These are phyloP conservation scores for Clathrus columnatus DNA, from an alignment of 768 basidiomycete species.

Conservation along the genomic window DNA sequence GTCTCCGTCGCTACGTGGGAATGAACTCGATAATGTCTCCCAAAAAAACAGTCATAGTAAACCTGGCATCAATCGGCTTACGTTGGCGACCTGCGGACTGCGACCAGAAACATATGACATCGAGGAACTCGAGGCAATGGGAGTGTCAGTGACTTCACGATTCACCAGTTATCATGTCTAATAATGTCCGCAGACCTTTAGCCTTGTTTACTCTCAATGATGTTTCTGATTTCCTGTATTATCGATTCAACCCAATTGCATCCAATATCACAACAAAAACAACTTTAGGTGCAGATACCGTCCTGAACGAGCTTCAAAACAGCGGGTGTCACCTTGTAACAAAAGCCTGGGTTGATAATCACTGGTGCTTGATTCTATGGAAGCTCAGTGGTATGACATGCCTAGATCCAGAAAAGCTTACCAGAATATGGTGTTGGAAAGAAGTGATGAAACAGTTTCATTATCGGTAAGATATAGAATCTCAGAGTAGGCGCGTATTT, in stretches of 20 bases:
- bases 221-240: slow-evolving; percentile 13
- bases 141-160: slow-evolving; percentile 36
- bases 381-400: slow-evolving; percentile 82
- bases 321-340: slow-evolving; percentile 63
- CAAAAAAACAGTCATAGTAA: neutral
- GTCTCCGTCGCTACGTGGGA: neutral
- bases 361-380: slow-evolving; percentile 89
- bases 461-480: slow-evolving; percentile 55
- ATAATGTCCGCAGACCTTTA: slow-evolving; percentile 13
- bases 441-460: slow-evolving; percentile 77
- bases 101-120: slow-evolving; percentile 37
- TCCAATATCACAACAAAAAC: neutral
- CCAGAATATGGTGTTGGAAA: slow-evolving; percentile 70
- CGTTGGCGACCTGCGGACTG: slow-evolving; percentile 41
- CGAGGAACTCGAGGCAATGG: slow-evolving; percentile 39
- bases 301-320: slow-evolving; percentile 43
- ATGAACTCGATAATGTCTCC: neutral
- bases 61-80: slow-evolving; percentile 27
- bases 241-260: slow-evolving; percentile 12
- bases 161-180: neutral
- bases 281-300: slow-evolving; percentile 42
- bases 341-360: slow-evolving; percentile 82
- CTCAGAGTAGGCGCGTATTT: neutral
- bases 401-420: slow-evolving; percentile 51
- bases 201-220: slow-evolving; percentile 6